A percentile compares a stretch with the other conserved stretches of the same genome.
phyloP scores from a whole-genome alignment of 2,329 filamentous ascomycete species.

The Emmonsia crescens region DNA sequence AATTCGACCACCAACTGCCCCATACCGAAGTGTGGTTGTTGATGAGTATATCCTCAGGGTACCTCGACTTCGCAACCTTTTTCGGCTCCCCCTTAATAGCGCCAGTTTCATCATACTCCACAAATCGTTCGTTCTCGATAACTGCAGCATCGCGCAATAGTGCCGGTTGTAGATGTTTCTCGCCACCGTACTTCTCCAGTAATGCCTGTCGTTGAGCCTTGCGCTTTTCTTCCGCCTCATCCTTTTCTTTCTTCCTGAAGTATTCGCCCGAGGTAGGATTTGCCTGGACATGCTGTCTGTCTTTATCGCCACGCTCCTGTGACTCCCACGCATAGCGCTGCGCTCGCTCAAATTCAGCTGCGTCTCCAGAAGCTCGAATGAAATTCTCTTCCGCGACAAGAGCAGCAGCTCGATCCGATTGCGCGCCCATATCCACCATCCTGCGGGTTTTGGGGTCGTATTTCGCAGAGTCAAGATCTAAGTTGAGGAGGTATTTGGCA shows the following conservation, averaged over 20 bases:
- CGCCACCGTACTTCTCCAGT: conserved; percentile 70
- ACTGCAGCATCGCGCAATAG: conserved; percentile 57
- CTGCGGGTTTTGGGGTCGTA: conserved; percentile 94
- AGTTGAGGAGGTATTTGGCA: conserved; percentile 87
- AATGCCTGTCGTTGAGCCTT: conserved; percentile 59
- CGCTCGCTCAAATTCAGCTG: conserved; percentile 81
- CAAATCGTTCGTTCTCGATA: conserved; percentile 71
- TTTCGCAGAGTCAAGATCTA: conserved; percentile 91
- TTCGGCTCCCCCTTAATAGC: conserved; percentile 78
- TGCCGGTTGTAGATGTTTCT: conserved; percentile 50
- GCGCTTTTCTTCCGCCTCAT: conserved; percentile 60
- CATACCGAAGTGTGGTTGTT: conserved; percentile 91
- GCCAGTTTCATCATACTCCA: conserved; percentile 90
- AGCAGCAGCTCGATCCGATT: conserved; percentile 65
- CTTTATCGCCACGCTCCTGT: conserved; percentile 69
- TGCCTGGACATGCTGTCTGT: conserved; percentile 80
- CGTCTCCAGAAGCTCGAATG: conserved; percentile 77
- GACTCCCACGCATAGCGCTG: conserved; percentile 91
- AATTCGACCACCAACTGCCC: conserved; percentile 96
- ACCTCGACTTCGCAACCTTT: conserved; percentile 73
- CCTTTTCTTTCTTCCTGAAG: conserved; percentile 64
- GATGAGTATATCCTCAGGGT: conserved; percentile 72
- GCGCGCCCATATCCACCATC: conserved; percentile 76
- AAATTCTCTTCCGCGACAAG: conserved; percentile 90
- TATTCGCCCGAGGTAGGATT: conserved; percentile 92